phyloP scores from a whole-genome alignment of 1,284 basidiomycete species.

The Rhodofomes roseus region DNA sequence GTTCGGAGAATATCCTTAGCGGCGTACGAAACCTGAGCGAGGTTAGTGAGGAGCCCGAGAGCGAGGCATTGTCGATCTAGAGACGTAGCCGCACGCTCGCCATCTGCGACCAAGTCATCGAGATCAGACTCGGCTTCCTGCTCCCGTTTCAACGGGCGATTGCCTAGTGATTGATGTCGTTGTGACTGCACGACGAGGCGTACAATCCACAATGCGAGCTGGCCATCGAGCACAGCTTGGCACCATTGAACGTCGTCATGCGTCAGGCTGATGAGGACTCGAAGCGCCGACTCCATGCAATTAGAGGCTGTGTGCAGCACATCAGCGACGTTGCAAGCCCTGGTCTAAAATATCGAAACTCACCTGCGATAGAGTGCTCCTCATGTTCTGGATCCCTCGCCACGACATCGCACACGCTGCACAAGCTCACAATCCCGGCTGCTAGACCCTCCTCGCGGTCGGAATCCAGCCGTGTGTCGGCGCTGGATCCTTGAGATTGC shows the following conservation, averaged over 20 bases:
- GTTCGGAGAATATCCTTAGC: conserved; percentile 42
- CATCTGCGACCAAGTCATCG: conserved; percentile 15
- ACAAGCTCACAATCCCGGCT: conserved; percentile 42
- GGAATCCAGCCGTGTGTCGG: conserved; percentile 14
- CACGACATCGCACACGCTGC: conserved; percentile 35
- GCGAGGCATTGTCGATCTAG: conserved; percentile 68
- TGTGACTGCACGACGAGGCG: conserved; percentile 40
- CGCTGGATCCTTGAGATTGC: conserved; percentile 13
- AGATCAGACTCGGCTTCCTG: conserved; percentile 12
- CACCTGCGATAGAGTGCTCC: conserved; percentile 17
- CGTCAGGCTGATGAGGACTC: conserved; percentile 66
- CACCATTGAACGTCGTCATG: conserved; percentile 58
- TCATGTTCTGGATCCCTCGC: conserved; percentile 22
- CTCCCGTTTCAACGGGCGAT: conserved; percentile 4
- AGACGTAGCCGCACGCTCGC: conserved; percentile 30
- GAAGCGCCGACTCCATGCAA: conserved; percentile 55
- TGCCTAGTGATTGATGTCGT: conserved; percentile 8
- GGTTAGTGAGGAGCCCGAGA: conserved; percentile 67
- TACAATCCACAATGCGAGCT: conserved; percentile 41
- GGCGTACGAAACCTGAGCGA: conserved; percentile 55
- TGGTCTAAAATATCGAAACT: not conserved
- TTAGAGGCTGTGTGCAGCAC: conserved; percentile 31
- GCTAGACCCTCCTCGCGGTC: conserved; percentile 29
- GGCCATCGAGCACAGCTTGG: conserved; percentile 39
- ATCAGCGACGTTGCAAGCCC: not conserved